A percentile compares a stretch with the other conserved stretches of the same genome.
These are phyloP conservation scores for Eleusine coracana DNA, from an alignment of 176 grass and related monocot genomes.

Conservation along the genomic window DNA sequence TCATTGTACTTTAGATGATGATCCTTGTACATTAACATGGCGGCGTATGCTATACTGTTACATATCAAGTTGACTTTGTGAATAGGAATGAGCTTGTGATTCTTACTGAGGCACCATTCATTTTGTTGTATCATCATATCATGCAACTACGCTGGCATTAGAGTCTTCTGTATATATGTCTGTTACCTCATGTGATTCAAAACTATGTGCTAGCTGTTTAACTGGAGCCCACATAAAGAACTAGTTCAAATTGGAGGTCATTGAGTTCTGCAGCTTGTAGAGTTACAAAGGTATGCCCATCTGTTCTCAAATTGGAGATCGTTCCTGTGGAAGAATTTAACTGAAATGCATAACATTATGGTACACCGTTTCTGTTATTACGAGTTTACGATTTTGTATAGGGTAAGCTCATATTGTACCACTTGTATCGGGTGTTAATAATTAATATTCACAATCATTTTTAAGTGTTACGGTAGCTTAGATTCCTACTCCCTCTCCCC, in stretches of 20 bases:
- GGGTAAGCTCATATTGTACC: no score
- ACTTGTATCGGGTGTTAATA: background rate
- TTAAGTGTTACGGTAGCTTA: background rate
- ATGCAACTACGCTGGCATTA: background rate
- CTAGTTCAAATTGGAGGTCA: background rate
- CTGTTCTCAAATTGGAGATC: background rate
- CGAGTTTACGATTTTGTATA: background rate
- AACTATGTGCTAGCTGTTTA: background rate
- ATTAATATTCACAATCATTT: background rate
- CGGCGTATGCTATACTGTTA: background rate
- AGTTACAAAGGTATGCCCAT: background rate
- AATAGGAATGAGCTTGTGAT: background rate
- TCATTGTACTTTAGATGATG: background rate
- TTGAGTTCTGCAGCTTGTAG: background rate
- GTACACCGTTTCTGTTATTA: background rate
- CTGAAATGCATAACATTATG: background rate
- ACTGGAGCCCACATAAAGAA: background rate
- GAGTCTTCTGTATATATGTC: background rate
- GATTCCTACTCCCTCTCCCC: background rate
- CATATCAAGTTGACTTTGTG: background rate
- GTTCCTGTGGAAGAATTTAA: background rate
- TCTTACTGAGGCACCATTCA: background rate
- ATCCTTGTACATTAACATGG: background rate
- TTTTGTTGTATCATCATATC: background rate
- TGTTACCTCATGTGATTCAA: background rate